phyloP scores from a whole-genome alignment of 2,329 filamentous ascomycete species.

The Clarireedia hainanense region DNA sequence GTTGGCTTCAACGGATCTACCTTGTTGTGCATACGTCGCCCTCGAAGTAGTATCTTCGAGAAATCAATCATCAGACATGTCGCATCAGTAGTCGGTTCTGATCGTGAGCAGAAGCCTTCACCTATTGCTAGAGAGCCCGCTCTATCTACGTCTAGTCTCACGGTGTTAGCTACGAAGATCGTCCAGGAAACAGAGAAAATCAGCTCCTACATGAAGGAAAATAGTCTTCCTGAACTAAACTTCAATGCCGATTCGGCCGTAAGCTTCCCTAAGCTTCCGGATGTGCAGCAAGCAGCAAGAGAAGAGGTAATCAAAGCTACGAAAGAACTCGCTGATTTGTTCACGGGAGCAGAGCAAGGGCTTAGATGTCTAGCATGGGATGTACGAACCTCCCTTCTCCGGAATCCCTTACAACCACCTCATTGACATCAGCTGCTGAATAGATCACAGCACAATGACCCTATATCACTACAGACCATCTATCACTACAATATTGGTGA shows the following conservation, averaged over 20 bases:
- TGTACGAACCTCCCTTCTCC: conserved; percentile 30
- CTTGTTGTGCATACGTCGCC: too few relatives aligned
- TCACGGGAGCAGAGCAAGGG: conserved; percentile 43
- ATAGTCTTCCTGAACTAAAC: conserved; percentile 35
- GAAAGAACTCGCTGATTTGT: conserved; percentile 39
- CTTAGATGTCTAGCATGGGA: conserved; percentile 46
- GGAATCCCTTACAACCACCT: background rate
- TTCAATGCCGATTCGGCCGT: conserved; percentile 38
- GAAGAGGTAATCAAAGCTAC: conserved; percentile 42
- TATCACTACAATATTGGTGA: conserved; percentile 44
- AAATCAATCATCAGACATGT: too few relatives aligned
- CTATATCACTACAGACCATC: conserved; percentile 42
- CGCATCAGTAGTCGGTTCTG: background rate
- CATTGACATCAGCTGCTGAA: conserved; percentile 10
- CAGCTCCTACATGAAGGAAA: conserved; percentile 39
- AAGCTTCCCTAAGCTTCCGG: conserved; percentile 41
- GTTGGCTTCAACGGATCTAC: too few relatives aligned
- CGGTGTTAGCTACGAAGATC: conserved; percentile 38
- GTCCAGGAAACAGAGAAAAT: conserved; percentile 41
- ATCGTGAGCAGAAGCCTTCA: background rate
- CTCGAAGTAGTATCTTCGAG: too few relatives aligned
- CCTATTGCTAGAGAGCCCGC: background rate
- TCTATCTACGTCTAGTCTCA: background rate
- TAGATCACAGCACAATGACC: conserved; percentile 38
- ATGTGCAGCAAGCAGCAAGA: conserved; percentile 38